These are phyloP conservation scores for Fusarium graminum DNA, from an alignment of 2,329 filamentous ascomycete species.

Conservation along the genomic window DNA sequence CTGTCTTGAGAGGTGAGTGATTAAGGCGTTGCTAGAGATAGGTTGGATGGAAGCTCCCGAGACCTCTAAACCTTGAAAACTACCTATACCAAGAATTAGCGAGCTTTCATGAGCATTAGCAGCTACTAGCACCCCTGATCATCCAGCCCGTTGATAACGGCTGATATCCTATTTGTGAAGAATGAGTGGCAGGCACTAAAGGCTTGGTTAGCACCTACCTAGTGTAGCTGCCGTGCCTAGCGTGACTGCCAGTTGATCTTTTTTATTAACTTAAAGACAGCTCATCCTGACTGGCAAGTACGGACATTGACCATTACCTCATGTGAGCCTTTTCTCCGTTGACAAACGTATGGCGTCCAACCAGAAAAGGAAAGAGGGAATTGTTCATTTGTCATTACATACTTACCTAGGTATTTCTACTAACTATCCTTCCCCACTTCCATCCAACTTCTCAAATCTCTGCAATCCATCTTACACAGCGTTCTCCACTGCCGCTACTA, in stretches of 20 bases:
- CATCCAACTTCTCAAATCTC: constrained; percentile 28
- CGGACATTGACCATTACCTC: not conserved
- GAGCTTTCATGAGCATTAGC: constrained; percentile 14
- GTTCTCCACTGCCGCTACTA: constrained; percentile 33
- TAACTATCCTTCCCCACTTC: constrained; percentile 6
- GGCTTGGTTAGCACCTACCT: not conserved
- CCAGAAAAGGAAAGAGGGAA: constrained; percentile 18
- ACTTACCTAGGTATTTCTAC: not conserved
- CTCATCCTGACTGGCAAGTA: constrained; percentile 22
- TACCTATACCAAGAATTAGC: constrained; percentile 8
- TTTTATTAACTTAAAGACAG: constrained; percentile 19
- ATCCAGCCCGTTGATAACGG: constrained; percentile 37
- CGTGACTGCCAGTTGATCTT: constrained; percentile 14
- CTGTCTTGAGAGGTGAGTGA: not conserved
- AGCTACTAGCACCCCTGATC: constrained; percentile 10
- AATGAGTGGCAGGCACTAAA: constrained; percentile 13
- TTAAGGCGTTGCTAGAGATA: not conserved
- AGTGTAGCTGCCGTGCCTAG: constrained; percentile 19
- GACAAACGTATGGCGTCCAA: not conserved
- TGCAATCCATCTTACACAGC: constrained; percentile 17
- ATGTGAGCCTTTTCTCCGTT: constrained; percentile 13
- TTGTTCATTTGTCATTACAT: not conserved
- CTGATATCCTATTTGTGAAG: constrained; percentile 29
- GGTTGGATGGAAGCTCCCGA: constrained; percentile 1
- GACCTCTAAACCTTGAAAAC: constrained; percentile 17